A percentile compares a stretch with the other conserved stretches of the same genome.
phyloP scores from a whole-genome alignment of 768 basidiomycete genomes.

The Tricholoma terreum region DNA sequence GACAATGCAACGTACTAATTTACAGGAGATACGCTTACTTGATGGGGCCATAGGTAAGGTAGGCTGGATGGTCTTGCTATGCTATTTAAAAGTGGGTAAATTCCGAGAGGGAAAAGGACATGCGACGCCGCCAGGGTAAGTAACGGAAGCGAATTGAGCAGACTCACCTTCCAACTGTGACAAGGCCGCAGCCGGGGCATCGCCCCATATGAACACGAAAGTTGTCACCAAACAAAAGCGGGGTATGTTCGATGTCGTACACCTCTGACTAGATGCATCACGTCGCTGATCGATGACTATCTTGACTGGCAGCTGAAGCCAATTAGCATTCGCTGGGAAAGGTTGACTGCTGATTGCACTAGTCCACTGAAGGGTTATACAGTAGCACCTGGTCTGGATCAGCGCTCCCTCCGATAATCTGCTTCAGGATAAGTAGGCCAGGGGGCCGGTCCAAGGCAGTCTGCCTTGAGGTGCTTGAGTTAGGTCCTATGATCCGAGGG shows the following conservation, averaged over 20 bases:
- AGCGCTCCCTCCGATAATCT: slow-evolving; percentile 35
- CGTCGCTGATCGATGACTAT: slow-evolving; percentile 43
- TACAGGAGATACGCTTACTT: too few species aligned
- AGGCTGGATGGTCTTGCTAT: too few species aligned
- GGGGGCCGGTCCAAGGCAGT: slow-evolving; percentile 44
- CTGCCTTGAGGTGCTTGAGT: slow-evolving; percentile 54
- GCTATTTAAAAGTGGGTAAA: too few species aligned
- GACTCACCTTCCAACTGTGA: too few species aligned
- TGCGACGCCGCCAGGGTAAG: too few species aligned
- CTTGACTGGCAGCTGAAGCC: slow-evolving; percentile 43
- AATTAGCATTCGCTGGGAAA: slow-evolving; percentile 40
- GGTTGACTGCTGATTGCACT: slow-evolving; percentile 40
- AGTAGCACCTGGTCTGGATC: slow-evolving; percentile 44
- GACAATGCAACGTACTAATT: too few species aligned
- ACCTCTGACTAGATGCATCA: slow-evolving; percentile 54
- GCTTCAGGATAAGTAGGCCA: slow-evolving; percentile 50
- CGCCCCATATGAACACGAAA: slow-evolving; percentile 36
- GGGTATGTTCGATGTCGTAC: too few species aligned
- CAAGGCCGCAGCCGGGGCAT: too few species aligned
- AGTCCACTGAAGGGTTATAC: slow-evolving; percentile 49
- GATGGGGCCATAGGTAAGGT: too few species aligned
- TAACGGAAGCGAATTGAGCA: too few species aligned
- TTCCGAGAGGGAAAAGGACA: too few species aligned
- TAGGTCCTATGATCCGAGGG: slow-evolving; percentile 49
- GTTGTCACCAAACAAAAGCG: slow-evolving; percentile 42